Evolutionary conservation across 306 rosid genomes (phyloP).

Genomic region (Castanopsis chinensis): DNA sequence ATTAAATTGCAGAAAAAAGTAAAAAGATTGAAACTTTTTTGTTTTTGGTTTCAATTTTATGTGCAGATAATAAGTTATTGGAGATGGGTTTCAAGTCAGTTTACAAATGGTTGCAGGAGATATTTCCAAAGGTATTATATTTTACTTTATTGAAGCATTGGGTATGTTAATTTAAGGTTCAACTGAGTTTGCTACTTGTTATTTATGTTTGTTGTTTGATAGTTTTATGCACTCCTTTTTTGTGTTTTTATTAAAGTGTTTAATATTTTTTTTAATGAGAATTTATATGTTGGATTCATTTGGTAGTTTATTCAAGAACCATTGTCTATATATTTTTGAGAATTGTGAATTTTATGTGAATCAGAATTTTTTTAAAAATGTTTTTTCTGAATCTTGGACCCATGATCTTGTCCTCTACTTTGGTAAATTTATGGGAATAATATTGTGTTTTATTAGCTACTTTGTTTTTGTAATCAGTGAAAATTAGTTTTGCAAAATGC

Average conservation of each 20-base stretch:
- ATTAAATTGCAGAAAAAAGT: neutral
- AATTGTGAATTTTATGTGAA: neutral
- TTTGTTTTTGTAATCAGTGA: neutral
- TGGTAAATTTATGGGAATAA: neutral
- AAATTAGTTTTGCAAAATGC: neutral
- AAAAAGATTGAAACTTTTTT: neutral
- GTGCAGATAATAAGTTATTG: conserved; percentile 30
- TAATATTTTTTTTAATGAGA: neutral
- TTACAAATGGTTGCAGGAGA: conserved; percentile 52
- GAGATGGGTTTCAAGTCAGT: conserved; percentile 71
- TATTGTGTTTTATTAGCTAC: neutral
- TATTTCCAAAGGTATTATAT: conserved; percentile 65
- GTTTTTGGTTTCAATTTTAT: neutral
- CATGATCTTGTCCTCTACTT: neutral
- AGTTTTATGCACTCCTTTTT: neutral
- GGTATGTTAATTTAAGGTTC: neutral
- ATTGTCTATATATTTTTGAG: no score
- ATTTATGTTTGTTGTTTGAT: neutral
- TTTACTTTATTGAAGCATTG: neutral
- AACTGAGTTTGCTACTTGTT: neutral
- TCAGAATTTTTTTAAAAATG: neutral
- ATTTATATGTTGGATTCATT: neutral
- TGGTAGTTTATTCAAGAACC: neutral
- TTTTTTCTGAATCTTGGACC: no score
- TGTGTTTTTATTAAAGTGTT: neutral